phyloP scores from a whole-genome alignment of 2,329 filamentous ascomycete species.

The Paraconiothyrium sp. region DNA sequence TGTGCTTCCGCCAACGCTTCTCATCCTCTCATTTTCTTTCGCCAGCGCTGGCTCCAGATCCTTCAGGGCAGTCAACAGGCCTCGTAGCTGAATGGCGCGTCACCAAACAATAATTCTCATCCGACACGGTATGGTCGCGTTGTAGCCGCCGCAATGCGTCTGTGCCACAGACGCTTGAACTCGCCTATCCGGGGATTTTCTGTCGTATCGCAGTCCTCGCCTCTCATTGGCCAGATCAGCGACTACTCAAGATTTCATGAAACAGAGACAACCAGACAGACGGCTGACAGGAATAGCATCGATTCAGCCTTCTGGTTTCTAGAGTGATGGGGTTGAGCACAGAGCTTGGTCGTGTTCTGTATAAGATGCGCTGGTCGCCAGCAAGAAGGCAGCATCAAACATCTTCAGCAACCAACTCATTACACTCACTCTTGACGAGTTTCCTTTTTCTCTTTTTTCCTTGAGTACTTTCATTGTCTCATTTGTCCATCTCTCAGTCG shows the following conservation, averaged over 20 bases:
- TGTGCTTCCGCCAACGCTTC: constrained; percentile 38
- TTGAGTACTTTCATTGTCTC: constrained; percentile 42
- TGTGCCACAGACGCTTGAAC: constrained; percentile 34
- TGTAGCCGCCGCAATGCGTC: constrained; percentile 48
- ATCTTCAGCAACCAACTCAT: constrained; percentile 45
- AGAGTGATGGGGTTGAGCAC: constrained; percentile 28
- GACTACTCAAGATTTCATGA: constrained; percentile 51
- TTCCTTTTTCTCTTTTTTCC: constrained; percentile 45
- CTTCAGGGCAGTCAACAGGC: constrained; percentile 28
- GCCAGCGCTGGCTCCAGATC: constrained; percentile 34
- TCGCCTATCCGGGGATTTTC: constrained; percentile 46
- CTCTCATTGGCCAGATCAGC: constrained; percentile 48
- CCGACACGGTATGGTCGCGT: constrained; percentile 33
- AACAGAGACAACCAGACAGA: constrained; percentile 43
- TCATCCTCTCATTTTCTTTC: constrained; percentile 39
- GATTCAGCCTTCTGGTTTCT: constrained; percentile 32
- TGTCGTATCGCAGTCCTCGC: constrained; percentile 35
- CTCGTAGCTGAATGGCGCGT: constrained; percentile 39
- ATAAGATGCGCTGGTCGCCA: constrained; percentile 38
- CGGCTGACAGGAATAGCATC: constrained; percentile 48
- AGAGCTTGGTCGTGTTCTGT: constrained; percentile 27
- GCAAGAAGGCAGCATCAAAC: constrained; percentile 36
- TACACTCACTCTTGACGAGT: constrained; percentile 39
- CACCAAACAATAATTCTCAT: constrained; percentile 33
- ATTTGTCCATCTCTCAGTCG: constrained; percentile 42